Evolutionary conservation across 192 early-diverging fungal genomes (phyloP).

Genomic region (Backusella circina): DNA sequence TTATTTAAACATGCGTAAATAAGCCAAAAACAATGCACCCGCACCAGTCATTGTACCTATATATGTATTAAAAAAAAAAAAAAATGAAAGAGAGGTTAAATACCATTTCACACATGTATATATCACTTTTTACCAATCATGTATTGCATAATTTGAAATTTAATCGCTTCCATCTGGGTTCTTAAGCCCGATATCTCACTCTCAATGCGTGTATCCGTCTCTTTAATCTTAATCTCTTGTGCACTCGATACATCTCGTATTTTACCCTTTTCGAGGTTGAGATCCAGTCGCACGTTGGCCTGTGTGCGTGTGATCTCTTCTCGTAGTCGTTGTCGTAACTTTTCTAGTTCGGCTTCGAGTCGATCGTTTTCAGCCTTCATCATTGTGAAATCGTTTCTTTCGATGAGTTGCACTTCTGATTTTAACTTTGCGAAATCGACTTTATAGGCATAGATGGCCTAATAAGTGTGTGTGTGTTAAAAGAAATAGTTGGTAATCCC

Average conservation of each 20-base stretch:
- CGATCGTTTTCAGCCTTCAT: conserved; percentile 81
- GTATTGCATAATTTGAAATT: conserved; percentile 79
- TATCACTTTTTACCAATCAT: conserved; percentile 45
- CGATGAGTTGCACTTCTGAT: conserved; percentile 81
- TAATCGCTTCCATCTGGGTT: conserved; percentile 89
- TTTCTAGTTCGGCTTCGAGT: conserved; percentile 76
- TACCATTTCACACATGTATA: not conserved
- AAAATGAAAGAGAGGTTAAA: too few relatives aligned
- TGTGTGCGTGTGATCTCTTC: conserved; percentile 84
- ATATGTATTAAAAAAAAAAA: too few relatives aligned
- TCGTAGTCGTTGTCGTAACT: conserved; percentile 69
- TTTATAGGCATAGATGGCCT: conserved; percentile 79
- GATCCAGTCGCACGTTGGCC: conserved; percentile 79
- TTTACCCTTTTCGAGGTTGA: conserved; percentile 83
- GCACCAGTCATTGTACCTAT: conserved; percentile 74
- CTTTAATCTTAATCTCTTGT: conserved; percentile 82
- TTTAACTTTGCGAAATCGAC: conserved; percentile 90
- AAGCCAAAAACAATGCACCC: conserved; percentile 68
- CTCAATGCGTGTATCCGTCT: conserved; percentile 88
- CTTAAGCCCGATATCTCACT: conserved; percentile 78
- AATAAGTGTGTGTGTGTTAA: too few relatives aligned
- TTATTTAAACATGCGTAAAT: conserved; percentile 50
- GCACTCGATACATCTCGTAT: conserved; percentile 81
- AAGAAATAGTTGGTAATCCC: too few relatives aligned
- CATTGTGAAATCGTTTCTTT: conserved; percentile 83